These are phyloP conservation scores for Zoysia japonica DNA, from an alignment of 176 grass and related monocot genomes.

Conservation along the genomic window DNA sequence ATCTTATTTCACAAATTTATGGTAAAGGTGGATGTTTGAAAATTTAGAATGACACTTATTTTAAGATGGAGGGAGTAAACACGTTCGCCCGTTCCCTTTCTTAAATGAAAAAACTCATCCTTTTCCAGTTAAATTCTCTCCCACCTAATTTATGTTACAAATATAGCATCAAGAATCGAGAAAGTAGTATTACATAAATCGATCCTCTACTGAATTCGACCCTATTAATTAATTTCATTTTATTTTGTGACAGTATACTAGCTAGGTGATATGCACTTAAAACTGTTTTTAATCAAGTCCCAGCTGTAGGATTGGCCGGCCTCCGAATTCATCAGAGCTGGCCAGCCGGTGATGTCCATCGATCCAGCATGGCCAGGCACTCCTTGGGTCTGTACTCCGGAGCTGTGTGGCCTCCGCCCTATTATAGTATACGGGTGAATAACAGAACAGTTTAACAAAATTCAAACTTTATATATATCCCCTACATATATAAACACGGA, in stretches of 20 bases:
- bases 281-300: too few species aligned
- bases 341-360: slow-evolving; percentile 28
- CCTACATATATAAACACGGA: background rate
- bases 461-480: background rate
- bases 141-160: background rate
- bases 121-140: background rate
- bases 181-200: background rate
- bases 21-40: too few species aligned
- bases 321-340: slow-evolving; percentile 12
- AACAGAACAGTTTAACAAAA: background rate
- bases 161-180: background rate
- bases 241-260: background rate
- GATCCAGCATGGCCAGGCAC: slow-evolving; percentile 29
- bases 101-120: too few species aligned
- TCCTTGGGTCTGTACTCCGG: slow-evolving; percentile 36
- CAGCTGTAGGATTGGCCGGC: background rate
- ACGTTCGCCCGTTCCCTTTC: too few species aligned
- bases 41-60: too few species aligned
- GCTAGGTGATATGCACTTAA: background rate
- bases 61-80: too few species aligned
- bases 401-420: slow-evolving; percentile 37
- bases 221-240: background rate
- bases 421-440: background rate
- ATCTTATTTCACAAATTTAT: too few species aligned
- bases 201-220: background rate